Evolutionary conservation across 257 asterid species (phyloP).

Genomic region (Solanum pennellii): DNA sequence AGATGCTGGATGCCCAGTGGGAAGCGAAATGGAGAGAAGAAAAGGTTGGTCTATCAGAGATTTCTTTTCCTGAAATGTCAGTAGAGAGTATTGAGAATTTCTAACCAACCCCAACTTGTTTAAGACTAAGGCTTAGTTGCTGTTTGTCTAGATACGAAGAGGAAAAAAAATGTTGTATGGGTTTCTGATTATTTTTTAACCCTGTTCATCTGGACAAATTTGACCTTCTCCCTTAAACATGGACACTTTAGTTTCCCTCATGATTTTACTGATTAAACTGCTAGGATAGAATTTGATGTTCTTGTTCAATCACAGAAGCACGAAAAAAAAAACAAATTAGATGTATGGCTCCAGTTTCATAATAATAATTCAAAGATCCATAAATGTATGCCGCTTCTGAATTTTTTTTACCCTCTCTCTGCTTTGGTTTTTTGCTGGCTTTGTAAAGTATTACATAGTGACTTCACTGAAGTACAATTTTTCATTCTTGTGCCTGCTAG

Average conservation of each 20-base stretch:
- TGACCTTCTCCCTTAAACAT: neutral
- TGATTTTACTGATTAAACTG: neutral
- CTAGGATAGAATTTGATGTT: neutral
- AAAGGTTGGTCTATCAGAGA: conserved; percentile 33
- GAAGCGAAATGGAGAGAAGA: conserved; percentile 88
- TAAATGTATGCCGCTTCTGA: neutral
- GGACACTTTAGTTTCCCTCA: neutral
- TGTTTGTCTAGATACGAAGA: neutral
- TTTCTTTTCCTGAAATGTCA: neutral
- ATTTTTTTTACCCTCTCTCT: neutral
- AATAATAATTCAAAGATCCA: neutral
- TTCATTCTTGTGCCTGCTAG: neutral
- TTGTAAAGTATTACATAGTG: neutral
- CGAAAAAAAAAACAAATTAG: neutral
- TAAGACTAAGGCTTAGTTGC: neutral
- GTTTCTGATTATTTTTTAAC: neutral
- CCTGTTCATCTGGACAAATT: neutral
- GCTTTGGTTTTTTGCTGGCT: neutral
- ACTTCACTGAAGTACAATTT: neutral
- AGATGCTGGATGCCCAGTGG: conserved; percentile 82
- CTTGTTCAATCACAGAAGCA: neutral
- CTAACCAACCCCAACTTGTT: neutral
- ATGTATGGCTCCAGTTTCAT: neutral
- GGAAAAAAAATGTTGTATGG: neutral
- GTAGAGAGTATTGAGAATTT: neutral